phyloP scores from a whole-genome alignment of 345 rosid species.

The Melaleuca quinquenervia region DNA sequence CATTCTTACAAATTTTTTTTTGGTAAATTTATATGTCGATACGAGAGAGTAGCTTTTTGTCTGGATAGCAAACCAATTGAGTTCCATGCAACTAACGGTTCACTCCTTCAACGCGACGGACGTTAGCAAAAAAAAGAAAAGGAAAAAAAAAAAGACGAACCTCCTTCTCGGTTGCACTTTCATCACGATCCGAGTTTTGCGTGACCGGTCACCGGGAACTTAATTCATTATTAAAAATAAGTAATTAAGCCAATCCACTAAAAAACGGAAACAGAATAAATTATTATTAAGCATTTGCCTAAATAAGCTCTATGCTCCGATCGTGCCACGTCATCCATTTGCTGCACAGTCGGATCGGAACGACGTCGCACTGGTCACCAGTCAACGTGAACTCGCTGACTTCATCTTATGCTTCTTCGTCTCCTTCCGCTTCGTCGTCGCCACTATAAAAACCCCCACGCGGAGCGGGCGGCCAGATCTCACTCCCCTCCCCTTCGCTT shows the following conservation, averaged over 20 bases:
- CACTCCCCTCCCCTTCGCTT: neutral
- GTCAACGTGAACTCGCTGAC: neutral
- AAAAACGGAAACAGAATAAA: neutral
- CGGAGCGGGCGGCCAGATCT: conserved; percentile 1
- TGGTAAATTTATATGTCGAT: too few species aligned
- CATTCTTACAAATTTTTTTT: too few species aligned
- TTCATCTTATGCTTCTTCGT: neutral
- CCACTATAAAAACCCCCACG: fast-evolving
- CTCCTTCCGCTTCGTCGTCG: neutral
- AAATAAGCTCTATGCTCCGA: neutral
- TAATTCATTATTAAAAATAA: neutral
- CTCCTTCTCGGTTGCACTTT: neutral
- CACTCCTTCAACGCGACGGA: neutral
- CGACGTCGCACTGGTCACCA: neutral
- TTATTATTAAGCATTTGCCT: neutral
- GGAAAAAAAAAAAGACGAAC: fast-evolving
- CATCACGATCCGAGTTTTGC: neutral
- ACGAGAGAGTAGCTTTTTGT: too few species aligned
- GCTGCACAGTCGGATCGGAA: neutral
- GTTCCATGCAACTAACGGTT: neutral
- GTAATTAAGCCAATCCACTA: neutral
- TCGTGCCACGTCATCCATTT: neutral
- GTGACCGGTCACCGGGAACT: neutral
- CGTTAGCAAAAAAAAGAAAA: neutral
- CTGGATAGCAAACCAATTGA: too few species aligned